These are phyloP conservation scores for Kodamaea arcana DNA, from an alignment of 1,139 yeast species.

Conservation along the genomic window DNA sequence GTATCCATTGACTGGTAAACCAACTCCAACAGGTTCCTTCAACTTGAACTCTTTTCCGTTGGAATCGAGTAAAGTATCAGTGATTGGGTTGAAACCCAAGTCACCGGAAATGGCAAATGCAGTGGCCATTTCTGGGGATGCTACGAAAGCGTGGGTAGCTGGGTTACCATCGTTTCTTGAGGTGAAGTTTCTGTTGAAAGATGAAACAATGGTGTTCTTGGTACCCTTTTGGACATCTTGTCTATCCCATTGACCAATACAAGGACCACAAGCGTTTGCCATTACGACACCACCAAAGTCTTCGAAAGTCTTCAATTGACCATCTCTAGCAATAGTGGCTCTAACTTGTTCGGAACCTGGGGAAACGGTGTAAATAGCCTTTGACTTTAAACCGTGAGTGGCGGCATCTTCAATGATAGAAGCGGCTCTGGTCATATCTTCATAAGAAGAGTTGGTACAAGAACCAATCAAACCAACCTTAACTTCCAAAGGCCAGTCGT, in stretches of 20 bases:
- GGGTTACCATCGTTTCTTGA: slow-evolving; percentile 99
- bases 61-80: slow-evolving; percentile 89
- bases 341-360: slow-evolving; percentile 99
- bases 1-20: slow-evolving; percentile 91
- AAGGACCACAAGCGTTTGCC: slow-evolving; percentile 99
- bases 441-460: slow-evolving; percentile 98
- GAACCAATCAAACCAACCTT: slow-evolving; percentile 97
- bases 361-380: slow-evolving; percentile 87
- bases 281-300: slow-evolving; percentile 93
- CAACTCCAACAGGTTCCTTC: slow-evolving; percentile 85
- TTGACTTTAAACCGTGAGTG: slow-evolving; percentile 84
- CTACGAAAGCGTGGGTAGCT: slow-evolving; percentile 95
- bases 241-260: slow-evolving; percentile 99
- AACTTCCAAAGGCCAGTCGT: slow-evolving; percentile 93
- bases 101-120: slow-evolving; percentile 97
- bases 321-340: slow-evolving; percentile 98
- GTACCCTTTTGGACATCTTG: slow-evolving; percentile 96
- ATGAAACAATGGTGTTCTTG: slow-evolving; percentile 95
- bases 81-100: slow-evolving; percentile 95
- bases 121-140: slow-evolving; percentile 96
- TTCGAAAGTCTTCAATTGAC: slow-evolving; percentile 83
- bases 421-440: slow-evolving; percentile 98
- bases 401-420: slow-evolving; percentile 90
- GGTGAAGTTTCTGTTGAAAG: slow-evolving; percentile 99
- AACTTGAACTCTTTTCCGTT: slow-evolving; percentile 95